Percentiles rank a stretch among this genome's conserved stretches.
Evolutionary conservation across 164 flowering plant genomes (phyloP).

Genomic region (Nymphaea colorata): DNA sequence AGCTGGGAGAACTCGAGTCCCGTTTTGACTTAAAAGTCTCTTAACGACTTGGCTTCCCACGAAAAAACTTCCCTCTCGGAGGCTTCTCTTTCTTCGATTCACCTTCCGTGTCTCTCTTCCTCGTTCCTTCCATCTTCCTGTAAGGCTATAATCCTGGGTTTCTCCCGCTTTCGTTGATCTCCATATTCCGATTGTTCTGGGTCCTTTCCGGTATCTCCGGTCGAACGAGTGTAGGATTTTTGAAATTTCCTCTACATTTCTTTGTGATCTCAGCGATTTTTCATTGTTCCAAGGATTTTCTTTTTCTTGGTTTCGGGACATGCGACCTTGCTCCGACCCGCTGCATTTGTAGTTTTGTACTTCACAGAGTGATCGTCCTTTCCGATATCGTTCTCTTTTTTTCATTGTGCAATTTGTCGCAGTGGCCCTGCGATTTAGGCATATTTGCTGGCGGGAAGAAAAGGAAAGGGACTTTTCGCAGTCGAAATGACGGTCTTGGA

Average conservation of each 20-base stretch:
- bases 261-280: not conserved
- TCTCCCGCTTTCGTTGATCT: not conserved
- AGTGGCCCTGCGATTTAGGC: not conserved
- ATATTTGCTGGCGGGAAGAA: not conserved
- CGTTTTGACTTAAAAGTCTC: too few relatives aligned
- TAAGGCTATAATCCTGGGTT: not conserved
- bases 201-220: not conserved
- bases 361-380: not conserved
- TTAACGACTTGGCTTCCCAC: too few relatives aligned
- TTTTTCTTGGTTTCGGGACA: not conserved
- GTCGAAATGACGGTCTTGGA: conserved; percentile 52
- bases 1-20: too few relatives aligned
- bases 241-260: not conserved
- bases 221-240: not conserved
- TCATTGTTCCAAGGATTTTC: too few relatives aligned
- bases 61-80: too few relatives aligned
- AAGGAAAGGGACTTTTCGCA: not conserved
- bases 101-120: not conserved
- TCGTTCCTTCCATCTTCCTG: not conserved
- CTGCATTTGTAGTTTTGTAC: not conserved
- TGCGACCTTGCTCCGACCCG: not conserved
- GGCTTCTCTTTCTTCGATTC: not conserved
- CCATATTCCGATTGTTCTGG: not conserved
- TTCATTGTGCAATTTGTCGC: not conserved
- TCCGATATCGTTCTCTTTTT: not conserved